These are phyloP conservation scores for Rhodotorula sp. DNA, from an alignment of 1,284 basidiomycete genomes.

Conservation along the genomic window DNA sequence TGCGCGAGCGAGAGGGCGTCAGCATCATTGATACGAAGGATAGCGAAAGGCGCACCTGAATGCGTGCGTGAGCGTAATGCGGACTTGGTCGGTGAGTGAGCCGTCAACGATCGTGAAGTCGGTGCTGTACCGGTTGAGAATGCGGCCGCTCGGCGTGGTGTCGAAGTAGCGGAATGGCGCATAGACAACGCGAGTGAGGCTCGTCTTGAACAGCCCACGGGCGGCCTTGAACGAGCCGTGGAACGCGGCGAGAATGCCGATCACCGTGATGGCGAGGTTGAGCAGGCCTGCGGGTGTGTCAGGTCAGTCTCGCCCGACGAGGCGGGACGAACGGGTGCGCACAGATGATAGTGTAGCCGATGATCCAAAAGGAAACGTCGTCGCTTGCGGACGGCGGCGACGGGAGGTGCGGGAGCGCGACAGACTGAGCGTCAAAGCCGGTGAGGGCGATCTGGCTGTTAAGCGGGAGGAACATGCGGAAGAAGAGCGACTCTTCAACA, in stretches of 20 bases:
- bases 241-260: conserved; percentile 48
- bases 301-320: conserved; percentile 54
- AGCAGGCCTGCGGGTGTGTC: conserved; percentile 59
- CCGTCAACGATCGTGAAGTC: conserved; percentile 58
- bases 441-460: conserved; percentile 8
- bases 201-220: conserved; percentile 60
- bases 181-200: conserved; percentile 65
- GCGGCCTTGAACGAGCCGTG: conserved; percentile 48
- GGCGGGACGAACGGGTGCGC: not conserved
- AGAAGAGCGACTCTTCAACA: conserved; percentile 5
- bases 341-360: conserved; percentile 50
- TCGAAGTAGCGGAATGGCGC: conserved; percentile 81
- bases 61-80: conserved; percentile 49
- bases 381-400: conserved; percentile 49
- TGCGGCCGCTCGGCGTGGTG: conserved; percentile 56
- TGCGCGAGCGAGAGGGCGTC: not conserved
- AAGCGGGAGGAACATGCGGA: conserved; percentile 14
- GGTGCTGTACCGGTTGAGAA: conserved; percentile 78
- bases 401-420: conserved; percentile 5
- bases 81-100: conserved; percentile 54
- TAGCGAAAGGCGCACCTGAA: not conserved
- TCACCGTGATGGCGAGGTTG: conserved; percentile 48
- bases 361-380: conserved; percentile 54
- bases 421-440: conserved; percentile 2
- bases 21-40: not conserved